Evolutionary conservation across 441 rosid species (phyloP).

Genomic region (Lepidium campestre): DNA sequence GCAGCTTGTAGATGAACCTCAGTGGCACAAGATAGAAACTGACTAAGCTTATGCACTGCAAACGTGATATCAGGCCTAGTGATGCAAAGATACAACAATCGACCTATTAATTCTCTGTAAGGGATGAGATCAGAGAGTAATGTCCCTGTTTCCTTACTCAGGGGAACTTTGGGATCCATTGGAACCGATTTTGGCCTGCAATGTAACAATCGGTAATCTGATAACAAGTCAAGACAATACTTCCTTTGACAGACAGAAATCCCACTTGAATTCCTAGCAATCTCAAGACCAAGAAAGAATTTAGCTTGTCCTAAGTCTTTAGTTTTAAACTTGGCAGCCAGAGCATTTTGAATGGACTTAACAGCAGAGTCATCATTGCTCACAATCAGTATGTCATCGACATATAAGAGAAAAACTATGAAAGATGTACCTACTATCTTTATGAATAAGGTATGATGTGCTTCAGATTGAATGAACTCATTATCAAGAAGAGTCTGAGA

Average conservation of each 20-base stretch:
- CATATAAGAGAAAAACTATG: no score
- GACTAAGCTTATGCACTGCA: not conserved
- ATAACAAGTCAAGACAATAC: not conserved
- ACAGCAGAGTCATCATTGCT: no score
- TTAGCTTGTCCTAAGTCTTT: not conserved
- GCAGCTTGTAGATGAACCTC: not conserved
- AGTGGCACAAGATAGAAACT: not conserved
- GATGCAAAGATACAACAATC: not conserved
- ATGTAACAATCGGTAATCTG: not conserved
- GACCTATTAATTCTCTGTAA: not conserved
- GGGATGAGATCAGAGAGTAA: no score
- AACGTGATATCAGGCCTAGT: not conserved
- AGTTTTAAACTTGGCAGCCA: not conserved
- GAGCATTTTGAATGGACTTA: no score
- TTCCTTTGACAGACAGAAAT: not conserved
- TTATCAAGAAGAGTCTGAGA: no score
- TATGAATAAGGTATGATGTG: no score
- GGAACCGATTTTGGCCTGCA: not conserved
- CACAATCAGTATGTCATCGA: no score
- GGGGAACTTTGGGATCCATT: not conserved
- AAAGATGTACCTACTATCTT: no score
- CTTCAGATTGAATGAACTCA: no score
- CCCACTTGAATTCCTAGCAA: not conserved
- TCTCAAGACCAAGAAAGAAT: not conserved
- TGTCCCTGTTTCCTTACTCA: no score